These are phyloP conservation scores for Silene uniflora DNA, from an alignment of 148 eudicot genomes.

Conservation along the genomic window DNA sequence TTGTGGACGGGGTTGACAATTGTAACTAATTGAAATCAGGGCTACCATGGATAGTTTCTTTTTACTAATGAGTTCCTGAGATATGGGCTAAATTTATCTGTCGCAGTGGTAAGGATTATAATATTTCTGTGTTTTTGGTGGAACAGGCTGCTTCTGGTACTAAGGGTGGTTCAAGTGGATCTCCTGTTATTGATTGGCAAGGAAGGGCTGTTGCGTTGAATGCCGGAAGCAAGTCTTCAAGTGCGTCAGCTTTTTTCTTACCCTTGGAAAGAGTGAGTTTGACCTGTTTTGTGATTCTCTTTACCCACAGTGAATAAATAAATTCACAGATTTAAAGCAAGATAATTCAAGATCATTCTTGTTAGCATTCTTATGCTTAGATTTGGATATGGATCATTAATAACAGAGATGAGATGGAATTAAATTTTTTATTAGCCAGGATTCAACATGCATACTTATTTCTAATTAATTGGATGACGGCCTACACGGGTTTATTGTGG, in stretches of 20 bases:
- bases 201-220: constrained; percentile 98
- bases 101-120: neutral
- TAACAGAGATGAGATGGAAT: neutral
- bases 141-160: constrained; percentile 99
- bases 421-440: neutral
- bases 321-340: neutral
- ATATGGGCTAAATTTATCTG: neutral
- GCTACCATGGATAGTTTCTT: neutral
- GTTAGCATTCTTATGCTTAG: neutral
- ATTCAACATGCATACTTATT: neutral
- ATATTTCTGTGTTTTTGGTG: constrained; percentile 11
- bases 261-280: constrained; percentile 83
- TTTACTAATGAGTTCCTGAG: neutral
- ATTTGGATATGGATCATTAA: neutral
- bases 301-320: constrained; percentile 1
- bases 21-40: neutral
- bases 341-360: neutral
- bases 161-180: constrained; percentile 98
- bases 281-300: neutral
- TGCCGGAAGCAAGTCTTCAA: constrained; percentile 91
- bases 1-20: neutral
- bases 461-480: neutral
- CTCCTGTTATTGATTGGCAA: constrained; percentile 97
- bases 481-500: neutral
- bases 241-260: constrained; percentile 96